Percentiles rank a stretch among this genome's conserved stretches.
These are phyloP conservation scores for Nemania diffusa DNA, from an alignment of 2,329 filamentous ascomycete species.

Conservation along the genomic window DNA sequence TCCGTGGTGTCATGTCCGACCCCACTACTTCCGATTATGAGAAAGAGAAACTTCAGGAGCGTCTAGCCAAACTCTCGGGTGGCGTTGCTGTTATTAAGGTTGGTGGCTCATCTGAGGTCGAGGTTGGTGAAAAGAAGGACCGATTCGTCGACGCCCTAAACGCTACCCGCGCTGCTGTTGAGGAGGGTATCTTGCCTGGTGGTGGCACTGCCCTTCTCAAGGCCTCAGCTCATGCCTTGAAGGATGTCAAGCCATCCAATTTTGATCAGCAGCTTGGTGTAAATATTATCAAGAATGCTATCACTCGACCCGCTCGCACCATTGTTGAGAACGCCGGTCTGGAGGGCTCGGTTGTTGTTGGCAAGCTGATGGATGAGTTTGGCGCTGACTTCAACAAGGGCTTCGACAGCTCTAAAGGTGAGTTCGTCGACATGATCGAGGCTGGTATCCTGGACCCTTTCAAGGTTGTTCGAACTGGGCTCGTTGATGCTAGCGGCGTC, in stretches of 20 bases:
- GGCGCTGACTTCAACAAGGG: conserved; percentile 96
- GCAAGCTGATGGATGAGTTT: conserved; percentile 96
- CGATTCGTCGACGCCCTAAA: conserved; percentile 98
- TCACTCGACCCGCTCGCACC: conserved; percentile 91
- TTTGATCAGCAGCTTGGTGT: conserved; percentile 99
- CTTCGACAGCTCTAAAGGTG: conserved; percentile 94
- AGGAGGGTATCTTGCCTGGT: conserved; percentile 98
- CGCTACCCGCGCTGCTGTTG: conserved; percentile 95
- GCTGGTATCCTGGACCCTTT: conserved; percentile 98
- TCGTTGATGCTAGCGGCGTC: conserved; percentile 94
- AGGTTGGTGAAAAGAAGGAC: conserved; percentile 99
- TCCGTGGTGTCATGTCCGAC: conserved; percentile 95
- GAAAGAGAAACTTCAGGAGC: conserved; percentile 99
- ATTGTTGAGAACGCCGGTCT: conserved; percentile 98
- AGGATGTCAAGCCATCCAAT: conserved; percentile 86
- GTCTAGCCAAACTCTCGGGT: conserved; percentile 97
- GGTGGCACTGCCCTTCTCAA: conserved; percentile 98
- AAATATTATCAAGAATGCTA: conserved; percentile 96
- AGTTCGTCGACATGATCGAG: conserved; percentile 98
- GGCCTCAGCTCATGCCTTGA: conserved; percentile 89
- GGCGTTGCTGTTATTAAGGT: conserved; percentile 99
- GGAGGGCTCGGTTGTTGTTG: conserved; percentile 95
- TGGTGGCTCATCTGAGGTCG: conserved; percentile 95
- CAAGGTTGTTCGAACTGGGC: conserved; percentile 98
- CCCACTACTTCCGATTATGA: conserved; percentile 97